Conservation (phyloP, 2,329 filamentous ascomycete species). For the Seiridium cupressi region DNA sequence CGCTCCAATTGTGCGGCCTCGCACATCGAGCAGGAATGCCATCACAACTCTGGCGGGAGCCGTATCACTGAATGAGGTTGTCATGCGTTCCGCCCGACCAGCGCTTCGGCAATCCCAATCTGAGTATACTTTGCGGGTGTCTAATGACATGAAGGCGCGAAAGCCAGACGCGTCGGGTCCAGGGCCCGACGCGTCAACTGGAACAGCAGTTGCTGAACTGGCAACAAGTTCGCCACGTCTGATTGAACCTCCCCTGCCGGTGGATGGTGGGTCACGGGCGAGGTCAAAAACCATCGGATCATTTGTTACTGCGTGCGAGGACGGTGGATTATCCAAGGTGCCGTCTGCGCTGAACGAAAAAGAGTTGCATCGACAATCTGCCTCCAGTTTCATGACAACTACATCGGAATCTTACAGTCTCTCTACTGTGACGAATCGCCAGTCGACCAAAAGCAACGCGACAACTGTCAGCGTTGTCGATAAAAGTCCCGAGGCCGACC, state of each 20-base stretch:
- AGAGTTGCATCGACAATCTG: constrained; percentile 15
- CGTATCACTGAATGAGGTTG: constrained; percentile 20
- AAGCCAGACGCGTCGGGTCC: background rate
- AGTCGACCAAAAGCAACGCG: constrained; percentile 16
- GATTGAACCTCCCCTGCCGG: background rate
- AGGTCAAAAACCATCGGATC: constrained; percentile 8
- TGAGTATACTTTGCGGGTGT: background rate
- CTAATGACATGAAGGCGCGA: background rate
- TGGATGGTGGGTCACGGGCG: background rate
- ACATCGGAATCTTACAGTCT: background rate
- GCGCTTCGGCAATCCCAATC: constrained; percentile 6
- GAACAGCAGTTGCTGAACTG: background rate
- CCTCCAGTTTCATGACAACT: background rate
- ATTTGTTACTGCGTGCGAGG: constrained; percentile 7
- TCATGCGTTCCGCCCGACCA: constrained; percentile 16
- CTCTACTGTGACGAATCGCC: constrained; percentile 11
- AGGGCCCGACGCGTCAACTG: background rate
- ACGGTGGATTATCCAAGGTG: background rate
- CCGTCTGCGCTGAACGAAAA: constrained; percentile 14
- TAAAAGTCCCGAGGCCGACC: no score
- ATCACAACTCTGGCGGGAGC: background rate
- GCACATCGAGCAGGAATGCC: constrained; percentile 19
- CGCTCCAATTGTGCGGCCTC: constrained; percentile 14
- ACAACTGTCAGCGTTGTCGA: constrained; percentile 6
- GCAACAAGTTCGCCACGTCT: background rate